phyloP scores from a whole-genome alignment of 192 early-diverging fungal genomes.

The Entomortierella lignicola region DNA sequence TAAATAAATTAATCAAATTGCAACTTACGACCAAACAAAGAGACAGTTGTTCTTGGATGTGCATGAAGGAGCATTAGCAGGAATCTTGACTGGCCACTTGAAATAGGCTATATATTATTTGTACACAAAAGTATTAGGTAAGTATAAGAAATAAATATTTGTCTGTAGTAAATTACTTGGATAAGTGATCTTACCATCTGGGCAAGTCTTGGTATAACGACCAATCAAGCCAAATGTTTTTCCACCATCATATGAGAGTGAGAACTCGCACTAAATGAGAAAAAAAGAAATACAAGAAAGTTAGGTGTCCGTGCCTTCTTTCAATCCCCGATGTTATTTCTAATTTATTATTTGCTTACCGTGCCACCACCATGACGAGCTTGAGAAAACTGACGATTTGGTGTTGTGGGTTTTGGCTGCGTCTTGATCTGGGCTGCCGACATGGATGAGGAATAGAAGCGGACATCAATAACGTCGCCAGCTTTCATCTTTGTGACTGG shows the following conservation, averaged over 20 bases:
- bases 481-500: slow-evolving; percentile 62
- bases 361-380: slow-evolving; percentile 73
- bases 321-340: not conserved
- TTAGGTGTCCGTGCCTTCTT: not conserved
- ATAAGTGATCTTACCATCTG: slow-evolving; percentile 30
- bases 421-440: slow-evolving; percentile 16
- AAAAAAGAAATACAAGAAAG: not conserved
- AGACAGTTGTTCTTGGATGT: slow-evolving; percentile 45
- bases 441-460: slow-evolving; percentile 56
- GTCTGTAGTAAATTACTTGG: not conserved
- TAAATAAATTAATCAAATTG: not conserved
- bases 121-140: too few relatives aligned
- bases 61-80: slow-evolving; percentile 50
- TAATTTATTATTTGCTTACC: slow-evolving; percentile 13
- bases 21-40: slow-evolving; percentile 61
- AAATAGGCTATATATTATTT: slow-evolving; percentile 23
- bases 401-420: slow-evolving; percentile 33
- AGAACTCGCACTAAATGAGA: slow-evolving; percentile 68
- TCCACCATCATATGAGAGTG: slow-evolving; percentile 72
- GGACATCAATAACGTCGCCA: slow-evolving; percentile 58
- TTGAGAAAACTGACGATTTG: slow-evolving; percentile 37
- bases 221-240: slow-evolving; percentile 60
- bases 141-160: not conserved
- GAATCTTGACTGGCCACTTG: slow-evolving; percentile 56
- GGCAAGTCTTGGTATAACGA: slow-evolving; percentile 51